Conservation (phyloP, 78 protist genomes). For the Guillardia theta region DNA sequence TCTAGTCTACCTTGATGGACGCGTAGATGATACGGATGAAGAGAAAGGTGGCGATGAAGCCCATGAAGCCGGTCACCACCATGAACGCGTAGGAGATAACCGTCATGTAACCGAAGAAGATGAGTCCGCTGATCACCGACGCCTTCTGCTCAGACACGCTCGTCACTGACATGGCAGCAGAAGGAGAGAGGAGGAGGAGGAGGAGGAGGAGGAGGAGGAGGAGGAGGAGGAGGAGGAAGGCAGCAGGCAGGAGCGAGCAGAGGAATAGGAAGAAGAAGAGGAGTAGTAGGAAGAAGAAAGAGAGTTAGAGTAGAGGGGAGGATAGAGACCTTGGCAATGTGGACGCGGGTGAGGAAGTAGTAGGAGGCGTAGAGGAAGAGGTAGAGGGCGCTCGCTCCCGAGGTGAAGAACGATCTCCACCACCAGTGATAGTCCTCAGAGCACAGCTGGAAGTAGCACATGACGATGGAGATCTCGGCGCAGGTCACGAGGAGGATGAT, state of each 20-base stretch:
- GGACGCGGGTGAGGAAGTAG: not conserved
- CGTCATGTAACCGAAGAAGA: constrained; percentile 11
- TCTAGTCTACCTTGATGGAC: constrained; percentile 18
- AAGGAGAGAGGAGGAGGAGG: not conserved
- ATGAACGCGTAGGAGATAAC: not conserved
- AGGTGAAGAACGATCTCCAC: constrained; percentile 69
- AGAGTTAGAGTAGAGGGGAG: not conserved
- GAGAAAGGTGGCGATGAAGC: not conserved
- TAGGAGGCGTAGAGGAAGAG: not conserved
- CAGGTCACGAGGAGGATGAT: constrained; percentile 79
- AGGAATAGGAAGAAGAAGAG: not conserved
- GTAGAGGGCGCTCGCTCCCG: constrained; percentile 51
- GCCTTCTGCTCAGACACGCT: not conserved
- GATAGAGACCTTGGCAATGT: not conserved
- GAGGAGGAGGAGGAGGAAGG: not conserved
- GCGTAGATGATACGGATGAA: constrained; percentile 35
- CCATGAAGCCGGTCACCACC: not conserved
- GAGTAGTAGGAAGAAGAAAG: not conserved
- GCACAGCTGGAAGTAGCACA: constrained; percentile 93
- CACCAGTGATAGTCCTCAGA: constrained; percentile 59
- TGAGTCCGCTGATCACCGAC: not conserved
- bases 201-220: not conserved
- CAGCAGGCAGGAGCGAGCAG: not conserved
- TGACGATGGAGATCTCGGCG: constrained; percentile 87
- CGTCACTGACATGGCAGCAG: not conserved